Evolutionary conservation across 1,139 yeast species (phyloP).

Genomic region (Candida sp.): DNA sequence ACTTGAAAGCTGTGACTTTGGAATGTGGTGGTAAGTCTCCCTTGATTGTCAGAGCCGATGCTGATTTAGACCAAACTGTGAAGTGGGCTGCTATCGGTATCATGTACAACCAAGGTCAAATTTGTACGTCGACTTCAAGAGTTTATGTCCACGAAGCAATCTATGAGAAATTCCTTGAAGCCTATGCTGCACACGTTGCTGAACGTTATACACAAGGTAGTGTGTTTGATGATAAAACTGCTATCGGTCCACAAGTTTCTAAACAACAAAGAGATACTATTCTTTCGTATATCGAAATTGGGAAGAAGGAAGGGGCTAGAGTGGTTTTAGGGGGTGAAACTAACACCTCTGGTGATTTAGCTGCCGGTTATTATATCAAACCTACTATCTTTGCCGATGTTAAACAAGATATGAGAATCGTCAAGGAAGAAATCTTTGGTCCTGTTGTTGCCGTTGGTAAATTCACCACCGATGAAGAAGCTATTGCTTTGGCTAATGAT

Average conservation of each 20-base stretch:
- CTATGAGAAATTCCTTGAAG: slow-evolving; percentile 47
- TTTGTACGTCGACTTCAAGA: slow-evolving; percentile 47
- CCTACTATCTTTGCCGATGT: slow-evolving; percentile 58
- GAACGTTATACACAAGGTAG: slow-evolving; percentile 55
- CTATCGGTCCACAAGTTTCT: slow-evolving; percentile 80
- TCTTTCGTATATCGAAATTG: slow-evolving; percentile 47
- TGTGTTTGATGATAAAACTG: slow-evolving; percentile 53
- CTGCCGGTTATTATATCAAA: slow-evolving; percentile 47
- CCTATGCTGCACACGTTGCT: slow-evolving; percentile 31
- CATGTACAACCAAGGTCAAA: slow-evolving; percentile 65
- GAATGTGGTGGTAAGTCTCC: slow-evolving; percentile 96
- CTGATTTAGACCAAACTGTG: slow-evolving; percentile 76
- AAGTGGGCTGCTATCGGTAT: slow-evolving; percentile 87
- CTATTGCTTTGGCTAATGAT: slow-evolving; percentile 45
- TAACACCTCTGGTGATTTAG: slow-evolving; percentile 31
- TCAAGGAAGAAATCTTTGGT: slow-evolving; percentile 58
- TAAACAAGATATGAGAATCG: slow-evolving; percentile 48
- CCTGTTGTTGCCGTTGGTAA: slow-evolving; percentile 56
- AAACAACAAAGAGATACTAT: slow-evolving; percentile 63
- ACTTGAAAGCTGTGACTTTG: slow-evolving; percentile 71
- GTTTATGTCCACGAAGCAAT: slow-evolving; percentile 40
- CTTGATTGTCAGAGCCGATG: slow-evolving; percentile 65
- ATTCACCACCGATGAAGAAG: slow-evolving; percentile 53
- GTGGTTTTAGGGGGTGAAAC: slow-evolving; percentile 45
- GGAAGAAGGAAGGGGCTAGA: slow-evolving; percentile 56